These are phyloP conservation scores for Macrolepiota dolichaula DNA, from an alignment of 768 basidiomycete species.

Conservation along the genomic window DNA sequence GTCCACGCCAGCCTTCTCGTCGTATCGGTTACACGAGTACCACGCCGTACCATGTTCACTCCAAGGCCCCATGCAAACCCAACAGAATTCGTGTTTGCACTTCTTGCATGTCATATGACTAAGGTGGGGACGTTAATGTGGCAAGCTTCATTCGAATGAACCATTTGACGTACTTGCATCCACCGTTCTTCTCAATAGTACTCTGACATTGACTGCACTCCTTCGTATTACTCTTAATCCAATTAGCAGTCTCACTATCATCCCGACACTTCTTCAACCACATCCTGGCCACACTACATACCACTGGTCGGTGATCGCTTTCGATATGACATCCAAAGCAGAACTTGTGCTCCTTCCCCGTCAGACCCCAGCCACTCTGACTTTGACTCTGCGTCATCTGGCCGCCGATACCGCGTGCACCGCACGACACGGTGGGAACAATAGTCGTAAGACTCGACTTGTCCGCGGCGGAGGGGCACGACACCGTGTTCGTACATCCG, in stretches of 20 bases:
- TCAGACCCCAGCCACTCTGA: slow-evolving; percentile 23
- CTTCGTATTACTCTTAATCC: slow-evolving; percentile 99
- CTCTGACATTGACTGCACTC: slow-evolving; percentile 95
- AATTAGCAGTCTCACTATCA: slow-evolving; percentile 98
- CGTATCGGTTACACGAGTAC: slow-evolving; percentile 98
- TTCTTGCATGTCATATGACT: slow-evolving; percentile 99
- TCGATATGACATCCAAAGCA: slow-evolving; percentile 94
- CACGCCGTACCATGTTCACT: slow-evolving; percentile 94
- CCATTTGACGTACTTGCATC: slow-evolving; percentile 85
- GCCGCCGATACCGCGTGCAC: slow-evolving; percentile 48
- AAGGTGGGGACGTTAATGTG: slow-evolving; percentile 12
- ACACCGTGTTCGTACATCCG: slow-evolving; percentile 90
- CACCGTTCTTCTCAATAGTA: slow-evolving; percentile 99
- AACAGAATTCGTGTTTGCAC: slow-evolving; percentile 98
- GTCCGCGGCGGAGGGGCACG: slow-evolving; percentile 78
- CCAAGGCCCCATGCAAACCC: slow-evolving; percentile 99
- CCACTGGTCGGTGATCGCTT: slow-evolving; percentile 86
- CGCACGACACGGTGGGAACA: slow-evolving; percentile 89
- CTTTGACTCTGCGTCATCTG: slow-evolving; percentile 30
- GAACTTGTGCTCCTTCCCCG: slow-evolving; percentile 67
- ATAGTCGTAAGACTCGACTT: slow-evolving; percentile 70
- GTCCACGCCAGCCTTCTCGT: slow-evolving; percentile 85
- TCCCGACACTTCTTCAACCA: slow-evolving; percentile 98
- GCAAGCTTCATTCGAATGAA: slow-evolving; percentile 1
- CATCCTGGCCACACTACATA: slow-evolving; percentile 84